phyloP scores from a whole-genome alignment of 257 asterid genomes.

The Anisodus tanguticus region DNA sequence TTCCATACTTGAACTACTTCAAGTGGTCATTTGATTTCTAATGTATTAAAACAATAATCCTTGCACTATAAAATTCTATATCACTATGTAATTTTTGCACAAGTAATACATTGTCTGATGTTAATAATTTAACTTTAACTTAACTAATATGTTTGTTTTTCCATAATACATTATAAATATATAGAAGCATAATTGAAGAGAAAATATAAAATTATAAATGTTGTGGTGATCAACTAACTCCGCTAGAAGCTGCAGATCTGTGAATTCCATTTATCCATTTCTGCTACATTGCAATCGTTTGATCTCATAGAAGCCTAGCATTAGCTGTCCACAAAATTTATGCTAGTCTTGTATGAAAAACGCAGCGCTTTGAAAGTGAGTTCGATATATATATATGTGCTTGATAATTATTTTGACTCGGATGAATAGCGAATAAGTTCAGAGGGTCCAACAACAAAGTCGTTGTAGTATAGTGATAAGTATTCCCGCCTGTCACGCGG shows the following conservation, averaged over 20 bases:
- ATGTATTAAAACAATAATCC: neutral
- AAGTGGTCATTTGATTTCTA: neutral
- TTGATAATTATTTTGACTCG: too few relatives aligned
- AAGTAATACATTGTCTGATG: neutral
- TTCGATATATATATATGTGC: too few relatives aligned
- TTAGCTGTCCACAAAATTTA: too few relatives aligned
- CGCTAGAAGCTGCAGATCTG: too few relatives aligned
- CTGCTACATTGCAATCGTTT: too few relatives aligned
- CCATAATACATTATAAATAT: too few relatives aligned
- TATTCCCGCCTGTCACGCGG: constrained; percentile 99
- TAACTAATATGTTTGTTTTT: neutral
- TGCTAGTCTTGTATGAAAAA: too few relatives aligned
- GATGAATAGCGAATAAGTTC: too few relatives aligned
- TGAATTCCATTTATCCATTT: too few relatives aligned
- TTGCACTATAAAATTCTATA: neutral
- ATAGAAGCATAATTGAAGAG: neutral
- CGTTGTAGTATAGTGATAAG: constrained; percentile 99
- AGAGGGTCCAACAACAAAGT: constrained; percentile 52
- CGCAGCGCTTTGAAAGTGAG: too few relatives aligned
- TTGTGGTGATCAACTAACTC: too few relatives aligned
- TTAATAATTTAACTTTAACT: neutral
- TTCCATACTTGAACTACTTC: neutral
- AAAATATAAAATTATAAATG: neutral
- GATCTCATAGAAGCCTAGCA: too few relatives aligned
- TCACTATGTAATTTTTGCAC: neutral